A percentile compares a stretch with the other conserved stretches of the same genome.
Conservation (phyloP, 2,329 filamentous ascomycete genomes). For the Trichoderma atrobrunneum region DNA sequence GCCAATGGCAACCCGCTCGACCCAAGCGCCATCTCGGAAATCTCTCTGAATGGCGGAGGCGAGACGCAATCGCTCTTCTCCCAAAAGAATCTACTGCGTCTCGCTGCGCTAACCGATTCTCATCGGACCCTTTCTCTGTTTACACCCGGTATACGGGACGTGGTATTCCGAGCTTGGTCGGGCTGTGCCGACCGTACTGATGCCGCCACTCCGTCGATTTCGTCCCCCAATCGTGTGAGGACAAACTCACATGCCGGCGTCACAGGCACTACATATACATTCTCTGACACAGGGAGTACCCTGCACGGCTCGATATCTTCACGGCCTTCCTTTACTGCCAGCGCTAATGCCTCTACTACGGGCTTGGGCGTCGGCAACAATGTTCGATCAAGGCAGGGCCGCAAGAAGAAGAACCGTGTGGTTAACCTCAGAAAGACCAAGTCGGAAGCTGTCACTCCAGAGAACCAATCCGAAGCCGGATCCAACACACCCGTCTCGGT, state of each 20-base stretch:
- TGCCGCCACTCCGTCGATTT: constrained; percentile 45
- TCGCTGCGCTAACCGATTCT: constrained; percentile 80
- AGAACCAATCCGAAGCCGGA: constrained; percentile 45
- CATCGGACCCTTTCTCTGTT: constrained; percentile 89
- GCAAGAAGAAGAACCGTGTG: constrained; percentile 80
- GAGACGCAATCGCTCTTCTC: constrained; percentile 91
- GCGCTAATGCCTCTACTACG: constrained; percentile 57
- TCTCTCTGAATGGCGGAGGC: constrained; percentile 74
- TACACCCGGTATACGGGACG: constrained; percentile 85
- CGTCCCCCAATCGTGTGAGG: constrained; percentile 56
- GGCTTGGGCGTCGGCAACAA: constrained; percentile 63
- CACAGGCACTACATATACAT: constrained; percentile 66
- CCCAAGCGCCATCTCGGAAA: constrained; percentile 68
- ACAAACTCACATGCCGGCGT: constrained; percentile 61
- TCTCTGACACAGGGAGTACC: constrained; percentile 67
- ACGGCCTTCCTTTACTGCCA: constrained; percentile 63
- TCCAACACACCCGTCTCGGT: constrained; percentile 54
- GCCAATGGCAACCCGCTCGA: constrained; percentile 74
- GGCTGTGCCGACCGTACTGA: constrained; percentile 71
- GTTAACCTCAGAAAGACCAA: constrained; percentile 73
- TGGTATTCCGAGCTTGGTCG: constrained; percentile 90
- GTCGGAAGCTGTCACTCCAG: constrained; percentile 51
- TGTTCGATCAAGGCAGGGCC: constrained; percentile 58
- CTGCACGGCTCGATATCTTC: constrained; percentile 62
- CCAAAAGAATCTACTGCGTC: constrained; percentile 83